These are phyloP conservation scores for Nothophytophthora sp. DNA, from an alignment of 352 stramenopile genomes.

Conservation along the genomic window DNA sequence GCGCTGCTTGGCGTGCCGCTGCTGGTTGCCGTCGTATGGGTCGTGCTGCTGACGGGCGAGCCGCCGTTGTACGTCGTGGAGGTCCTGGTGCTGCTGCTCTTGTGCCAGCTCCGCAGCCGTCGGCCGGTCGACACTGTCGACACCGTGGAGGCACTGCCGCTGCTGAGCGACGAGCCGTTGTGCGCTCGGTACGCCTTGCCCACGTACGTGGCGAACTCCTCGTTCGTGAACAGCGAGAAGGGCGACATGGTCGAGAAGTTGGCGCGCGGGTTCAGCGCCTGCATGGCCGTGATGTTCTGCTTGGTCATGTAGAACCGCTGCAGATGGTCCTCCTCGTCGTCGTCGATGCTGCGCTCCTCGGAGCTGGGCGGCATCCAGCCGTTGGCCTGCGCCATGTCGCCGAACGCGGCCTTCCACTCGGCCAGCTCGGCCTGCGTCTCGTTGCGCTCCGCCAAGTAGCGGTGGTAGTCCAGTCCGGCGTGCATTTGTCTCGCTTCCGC, in stretches of 20 bases:
- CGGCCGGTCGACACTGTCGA: conserved; percentile 12
- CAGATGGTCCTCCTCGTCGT: conserved; percentile 39
- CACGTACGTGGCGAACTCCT: conserved; percentile 51
- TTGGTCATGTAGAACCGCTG: conserved; percentile 58
- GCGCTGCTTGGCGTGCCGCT: conserved; percentile 8
- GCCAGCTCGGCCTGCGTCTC: conserved; percentile 30
- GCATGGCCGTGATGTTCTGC: conserved; percentile 29
- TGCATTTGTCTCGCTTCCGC: conserved; percentile 35
- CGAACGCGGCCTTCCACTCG: conserved; percentile 33
- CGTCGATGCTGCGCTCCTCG: conserved; percentile 27
- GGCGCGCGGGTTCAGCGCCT: conserved; percentile 40
- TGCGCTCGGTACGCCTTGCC: conserved; percentile 20
- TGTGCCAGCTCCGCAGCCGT: conserved; percentile 20
- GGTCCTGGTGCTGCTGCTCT: conserved; percentile 26
- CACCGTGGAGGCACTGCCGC: too few relatives aligned
- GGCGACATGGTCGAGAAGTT: conserved; percentile 52
- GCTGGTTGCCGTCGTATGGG: conserved; percentile 16
- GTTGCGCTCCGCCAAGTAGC: conserved; percentile 31
- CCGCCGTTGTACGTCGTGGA: conserved; percentile 20
- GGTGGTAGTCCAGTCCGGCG: conserved; percentile 38
- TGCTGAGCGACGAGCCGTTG: conserved; percentile 12
- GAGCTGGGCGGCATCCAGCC: conserved; percentile 28
- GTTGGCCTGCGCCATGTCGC: conserved; percentile 29
- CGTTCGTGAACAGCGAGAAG: conserved; percentile 56
- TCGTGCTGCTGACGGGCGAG: neutral